Evolutionary conservation across 1,139 yeast species (phyloP).

Genomic region (Taphrina populina): DNA sequence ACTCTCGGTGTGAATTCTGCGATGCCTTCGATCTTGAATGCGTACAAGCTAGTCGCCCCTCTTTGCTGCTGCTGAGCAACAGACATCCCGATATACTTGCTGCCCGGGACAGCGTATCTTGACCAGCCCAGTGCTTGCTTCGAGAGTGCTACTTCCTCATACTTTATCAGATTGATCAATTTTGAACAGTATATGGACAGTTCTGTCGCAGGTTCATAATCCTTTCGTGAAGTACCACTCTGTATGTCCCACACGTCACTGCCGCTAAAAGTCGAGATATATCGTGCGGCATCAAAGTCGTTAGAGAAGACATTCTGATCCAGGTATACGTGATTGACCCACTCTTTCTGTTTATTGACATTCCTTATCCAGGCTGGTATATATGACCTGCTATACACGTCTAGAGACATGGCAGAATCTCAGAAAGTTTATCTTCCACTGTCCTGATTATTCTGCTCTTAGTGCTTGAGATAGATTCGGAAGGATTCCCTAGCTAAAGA

Average conservation of each 20-base stretch:
- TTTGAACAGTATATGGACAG: not conserved
- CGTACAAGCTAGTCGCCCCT: not conserved
- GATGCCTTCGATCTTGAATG: constrained; percentile 36
- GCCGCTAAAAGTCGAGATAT: constrained; percentile 36
- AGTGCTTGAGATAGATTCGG: too few species aligned
- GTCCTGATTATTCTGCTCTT: too few species aligned
- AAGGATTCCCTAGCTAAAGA: too few species aligned
- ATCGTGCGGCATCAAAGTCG: constrained; percentile 17
- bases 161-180: not conserved
- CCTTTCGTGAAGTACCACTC: not conserved
- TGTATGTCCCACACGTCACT: not conserved
- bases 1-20: constrained; percentile 38
- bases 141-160: not conserved
- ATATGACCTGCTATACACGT: constrained; percentile 35
- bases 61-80: too few species aligned
- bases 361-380: constrained; percentile 37
- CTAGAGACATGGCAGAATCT: constrained; percentile 23
- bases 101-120: constrained; percentile 1
- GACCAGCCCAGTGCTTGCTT: not conserved
- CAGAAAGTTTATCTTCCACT: too few species aligned
- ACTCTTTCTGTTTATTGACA: constrained; percentile 30
- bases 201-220: not conserved
- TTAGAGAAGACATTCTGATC: constrained; percentile 11
- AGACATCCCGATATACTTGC: too few species aligned
- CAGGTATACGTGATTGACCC: constrained; percentile 3